phyloP scores from a whole-genome alignment of 139 green algal genomes.

The Micromonas commoda region DNA sequence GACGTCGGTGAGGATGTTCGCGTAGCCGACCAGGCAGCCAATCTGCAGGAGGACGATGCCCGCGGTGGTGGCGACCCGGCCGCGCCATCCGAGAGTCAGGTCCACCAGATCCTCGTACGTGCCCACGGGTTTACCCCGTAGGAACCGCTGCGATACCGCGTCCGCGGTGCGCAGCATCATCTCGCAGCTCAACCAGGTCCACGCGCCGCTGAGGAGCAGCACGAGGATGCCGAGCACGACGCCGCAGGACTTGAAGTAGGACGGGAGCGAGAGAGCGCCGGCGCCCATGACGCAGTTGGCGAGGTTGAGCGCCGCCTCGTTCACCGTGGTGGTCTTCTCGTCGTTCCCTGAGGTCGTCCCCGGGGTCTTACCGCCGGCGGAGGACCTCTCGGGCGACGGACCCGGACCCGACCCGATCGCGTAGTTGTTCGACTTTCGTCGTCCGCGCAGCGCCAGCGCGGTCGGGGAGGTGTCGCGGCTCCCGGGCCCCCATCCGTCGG shows the following conservation, averaged over 20 bases:
- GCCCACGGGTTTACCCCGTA: neutral
- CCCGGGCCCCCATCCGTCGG: no score
- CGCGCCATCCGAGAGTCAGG: neutral
- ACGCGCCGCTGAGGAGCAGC: neutral
- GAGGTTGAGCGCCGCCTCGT: neutral
- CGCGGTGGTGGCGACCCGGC: neutral
- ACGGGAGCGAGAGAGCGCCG: neutral
- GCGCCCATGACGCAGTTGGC: neutral
- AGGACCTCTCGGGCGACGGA: no score
- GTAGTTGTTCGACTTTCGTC: no score
- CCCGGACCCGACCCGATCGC: no score
- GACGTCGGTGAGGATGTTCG: constrained; percentile 1
- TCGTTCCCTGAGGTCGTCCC: no score
- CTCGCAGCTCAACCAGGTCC: neutral
- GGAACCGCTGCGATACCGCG: neutral
- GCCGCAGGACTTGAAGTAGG: neutral
- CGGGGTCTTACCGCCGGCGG: no score
- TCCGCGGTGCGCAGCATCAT: neutral
- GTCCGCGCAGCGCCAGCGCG: no score
- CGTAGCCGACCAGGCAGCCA: neutral
- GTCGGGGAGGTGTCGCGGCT: no score
- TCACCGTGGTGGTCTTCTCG: no score
- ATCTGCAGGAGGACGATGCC: neutral
- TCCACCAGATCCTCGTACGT: neutral
- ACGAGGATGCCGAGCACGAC: neutral